Conservation (phyloP, 2,329 filamentous ascomycete genomes). For the Alternaria solani region DNA sequence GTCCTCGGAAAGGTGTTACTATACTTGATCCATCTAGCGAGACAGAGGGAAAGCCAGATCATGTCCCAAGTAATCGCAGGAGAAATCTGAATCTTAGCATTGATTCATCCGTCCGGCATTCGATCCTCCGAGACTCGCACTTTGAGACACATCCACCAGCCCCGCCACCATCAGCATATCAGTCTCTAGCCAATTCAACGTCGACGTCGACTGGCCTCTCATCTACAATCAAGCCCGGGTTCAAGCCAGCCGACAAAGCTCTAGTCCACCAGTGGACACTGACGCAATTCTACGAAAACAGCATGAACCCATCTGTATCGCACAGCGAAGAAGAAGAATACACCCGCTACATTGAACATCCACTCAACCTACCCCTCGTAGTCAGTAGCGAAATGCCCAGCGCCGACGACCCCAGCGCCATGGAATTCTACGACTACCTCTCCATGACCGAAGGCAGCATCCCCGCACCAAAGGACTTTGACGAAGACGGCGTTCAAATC, state of each 20-base stretch:
- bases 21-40: conserved; percentile 68
- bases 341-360: conserved; percentile 84
- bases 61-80: conserved; percentile 28
- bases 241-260: conserved; percentile 74
- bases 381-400: conserved; percentile 70
- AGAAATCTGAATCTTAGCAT: conserved; percentile 33
- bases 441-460: conserved; percentile 57
- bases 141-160: conserved; percentile 43
- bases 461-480: conserved; percentile 26
- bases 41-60: conserved; percentile 33
- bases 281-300: conserved; percentile 83
- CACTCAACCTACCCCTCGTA: conserved; percentile 85
- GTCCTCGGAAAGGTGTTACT: conserved; percentile 70
- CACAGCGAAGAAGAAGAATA: conserved; percentile 84
- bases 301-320: conserved; percentile 83
- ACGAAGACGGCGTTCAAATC: conserved; percentile 27
- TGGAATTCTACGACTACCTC: conserved; percentile 83
- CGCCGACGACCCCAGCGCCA: conserved; percentile 58
- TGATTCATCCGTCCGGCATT: conserved; percentile 49
- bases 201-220: conserved; percentile 40
- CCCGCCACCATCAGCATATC: conserved; percentile 31
- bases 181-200: conserved; percentile 38
- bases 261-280: conserved; percentile 89
- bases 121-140: conserved; percentile 53
- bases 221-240: conserved; percentile 35